These are phyloP conservation scores for Fagus crenata DNA, from an alignment of 306 rosid species.

Conservation along the genomic window DNA sequence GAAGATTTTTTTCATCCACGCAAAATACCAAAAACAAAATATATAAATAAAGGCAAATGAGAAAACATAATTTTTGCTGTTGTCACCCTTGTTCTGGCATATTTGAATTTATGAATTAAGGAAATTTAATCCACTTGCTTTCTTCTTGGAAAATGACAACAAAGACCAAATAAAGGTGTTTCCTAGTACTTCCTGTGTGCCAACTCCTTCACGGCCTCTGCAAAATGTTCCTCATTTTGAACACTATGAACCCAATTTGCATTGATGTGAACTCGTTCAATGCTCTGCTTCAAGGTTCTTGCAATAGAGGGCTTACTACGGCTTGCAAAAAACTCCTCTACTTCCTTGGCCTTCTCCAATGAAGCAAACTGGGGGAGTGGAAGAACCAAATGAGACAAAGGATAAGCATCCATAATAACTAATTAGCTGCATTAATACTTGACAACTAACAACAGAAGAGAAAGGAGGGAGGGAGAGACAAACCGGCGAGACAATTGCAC, in stretches of 20 bases:
- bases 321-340: constrained; percentile 74
- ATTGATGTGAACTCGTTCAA: constrained; percentile 70
- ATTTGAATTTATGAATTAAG: background rate
- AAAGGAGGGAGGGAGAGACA: constrained; percentile 31
- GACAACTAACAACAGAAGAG: constrained; percentile 13
- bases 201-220: constrained; percentile 50
- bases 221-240: constrained; percentile 52
- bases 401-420: background rate
- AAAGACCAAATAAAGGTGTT: constrained; percentile 1
- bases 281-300: constrained; percentile 92
- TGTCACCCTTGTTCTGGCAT: background rate
- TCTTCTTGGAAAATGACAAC: background rate
- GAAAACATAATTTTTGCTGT: background rate
- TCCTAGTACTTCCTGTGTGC: constrained; percentile 44
- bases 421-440: background rate
- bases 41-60: background rate
- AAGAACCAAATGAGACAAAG: background rate
- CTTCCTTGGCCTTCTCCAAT: constrained; percentile 70
- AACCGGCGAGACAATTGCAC: constrained; percentile 73
- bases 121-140: background rate
- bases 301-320: constrained; percentile 47
- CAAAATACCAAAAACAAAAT: background rate
- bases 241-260: constrained; percentile 71
- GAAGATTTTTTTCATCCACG: background rate
- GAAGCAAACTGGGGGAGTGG: constrained; percentile 70